Percentiles rank a stretch among this genome's conserved stretches.
Evolutionary conservation across 768 basidiomycete genomes (phyloP).

Genomic region (Lactarius hengduanensis): DNA sequence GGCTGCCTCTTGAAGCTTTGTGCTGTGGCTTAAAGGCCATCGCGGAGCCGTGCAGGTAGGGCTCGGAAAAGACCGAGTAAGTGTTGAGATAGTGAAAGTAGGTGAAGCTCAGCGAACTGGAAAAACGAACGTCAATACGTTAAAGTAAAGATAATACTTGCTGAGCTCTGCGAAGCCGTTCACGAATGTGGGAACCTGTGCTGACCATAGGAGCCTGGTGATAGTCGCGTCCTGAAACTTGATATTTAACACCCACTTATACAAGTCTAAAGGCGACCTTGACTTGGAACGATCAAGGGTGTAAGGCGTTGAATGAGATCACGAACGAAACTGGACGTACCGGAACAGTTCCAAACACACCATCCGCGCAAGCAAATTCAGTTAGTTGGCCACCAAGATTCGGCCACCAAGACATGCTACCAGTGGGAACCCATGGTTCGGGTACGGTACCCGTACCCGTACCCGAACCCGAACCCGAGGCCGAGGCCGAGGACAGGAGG

Average conservation of each 20-base stretch:
- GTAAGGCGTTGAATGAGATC: neutral
- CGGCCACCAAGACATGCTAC: too few relatives aligned
- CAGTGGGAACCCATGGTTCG: too few relatives aligned
- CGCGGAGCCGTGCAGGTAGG: slow-evolving; percentile 23
- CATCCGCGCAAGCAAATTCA: slow-evolving; percentile 68
- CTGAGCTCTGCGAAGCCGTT: slow-evolving; percentile 33
- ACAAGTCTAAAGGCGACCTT: slow-evolving; percentile 74
- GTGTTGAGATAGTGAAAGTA: slow-evolving; percentile 25
- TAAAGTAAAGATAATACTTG: slow-evolving; percentile 6
- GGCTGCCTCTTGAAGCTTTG: slow-evolving; percentile 5
- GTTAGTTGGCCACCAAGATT: slow-evolving; percentile 60
- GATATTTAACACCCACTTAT: slow-evolving; percentile 76
- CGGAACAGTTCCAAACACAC: slow-evolving; percentile 75
- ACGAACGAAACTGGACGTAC: slow-evolving; percentile 44
- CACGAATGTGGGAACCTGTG: slow-evolving; percentile 55
- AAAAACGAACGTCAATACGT: neutral
- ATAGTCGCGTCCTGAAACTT: slow-evolving; percentile 65
- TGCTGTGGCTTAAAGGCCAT: neutral
- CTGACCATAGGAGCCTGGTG: slow-evolving; percentile 59
- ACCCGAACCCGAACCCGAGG: too few relatives aligned
- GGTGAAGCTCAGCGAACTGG: slow-evolving; percentile 22
- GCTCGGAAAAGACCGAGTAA: slow-evolving; percentile 21
- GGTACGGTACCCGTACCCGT: too few relatives aligned
- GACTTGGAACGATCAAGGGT: slow-evolving; percentile 47
- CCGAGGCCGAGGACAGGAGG: too few relatives aligned